Percentiles rank a stretch among this genome's conserved stretches.
Conservation (phyloP, 1,284 basidiomycete genomes). For the Ceratobasidium sp. region DNA sequence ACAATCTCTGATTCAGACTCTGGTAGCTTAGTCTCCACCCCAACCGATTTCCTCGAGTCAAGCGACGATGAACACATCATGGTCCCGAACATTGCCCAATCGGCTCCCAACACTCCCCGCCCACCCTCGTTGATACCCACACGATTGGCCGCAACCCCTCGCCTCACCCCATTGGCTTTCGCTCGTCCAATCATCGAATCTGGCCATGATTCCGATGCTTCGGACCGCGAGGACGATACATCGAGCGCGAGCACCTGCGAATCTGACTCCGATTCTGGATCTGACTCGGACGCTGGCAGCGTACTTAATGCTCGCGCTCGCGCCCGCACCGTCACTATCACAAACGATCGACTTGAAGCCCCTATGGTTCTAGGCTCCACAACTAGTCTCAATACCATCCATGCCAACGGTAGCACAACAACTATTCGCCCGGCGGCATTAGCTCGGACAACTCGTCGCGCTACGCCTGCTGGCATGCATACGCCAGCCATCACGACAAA, state of each 20-base stretch:
- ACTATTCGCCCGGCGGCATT: conserved; percentile 31
- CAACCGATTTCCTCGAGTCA: conserved; percentile 32
- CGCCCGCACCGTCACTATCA: conserved; percentile 20
- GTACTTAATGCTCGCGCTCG: conserved; percentile 6
- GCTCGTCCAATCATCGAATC: conserved; percentile 29
- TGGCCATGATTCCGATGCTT: conserved; percentile 36
- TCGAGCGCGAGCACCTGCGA: conserved; percentile 21
- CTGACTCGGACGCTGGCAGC: background rate
- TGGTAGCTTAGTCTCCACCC: conserved; percentile 33
- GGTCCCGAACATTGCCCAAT: conserved; percentile 18
- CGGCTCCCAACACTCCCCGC: conserved; percentile 35
- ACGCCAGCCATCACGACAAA: conserved; percentile 38
- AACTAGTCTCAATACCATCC: background rate
- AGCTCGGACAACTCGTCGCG: conserved; percentile 15
- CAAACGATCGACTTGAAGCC: conserved; percentile 18
- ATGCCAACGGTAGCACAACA: conserved; percentile 28
- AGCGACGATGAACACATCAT: conserved; percentile 43
- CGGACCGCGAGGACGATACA: conserved; percentile 33
- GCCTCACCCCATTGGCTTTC: background rate
- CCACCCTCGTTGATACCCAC: conserved; percentile 19
- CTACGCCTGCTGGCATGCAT: conserved; percentile 33
- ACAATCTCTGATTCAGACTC: conserved; percentile 36
- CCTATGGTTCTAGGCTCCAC: background rate
- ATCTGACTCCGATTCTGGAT: conserved; percentile 17
- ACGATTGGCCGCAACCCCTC: conserved; percentile 11